Base-by-base conservation (phyloP, 768 basidiomycete genomes). In the Chlorophyllum brunneum region DNA sequence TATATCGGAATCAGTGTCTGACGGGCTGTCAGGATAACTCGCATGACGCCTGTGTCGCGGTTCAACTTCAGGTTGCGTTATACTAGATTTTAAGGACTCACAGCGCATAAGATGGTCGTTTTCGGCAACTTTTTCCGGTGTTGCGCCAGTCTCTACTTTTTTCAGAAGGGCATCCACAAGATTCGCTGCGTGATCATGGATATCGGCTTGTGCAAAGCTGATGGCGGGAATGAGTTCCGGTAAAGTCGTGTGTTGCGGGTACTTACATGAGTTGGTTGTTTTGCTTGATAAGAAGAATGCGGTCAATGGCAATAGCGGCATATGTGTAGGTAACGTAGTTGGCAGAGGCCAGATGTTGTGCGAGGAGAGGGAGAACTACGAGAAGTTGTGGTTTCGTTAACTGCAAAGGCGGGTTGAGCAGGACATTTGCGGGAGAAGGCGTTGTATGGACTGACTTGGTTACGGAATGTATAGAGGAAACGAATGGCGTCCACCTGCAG, bases 31-130 rank as follows among this genome's bases (percentile, higher is more conserved):
- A 98, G 76, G 64, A 98, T 86, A 24, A 98, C 86, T 26, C 95
- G 83, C 92, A 98, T 95, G 16, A 82, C 83, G 67, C 92, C 95
- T 98, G 48, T n/a, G 10, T 20, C 29, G 20, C 5, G 18, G 39
- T 43, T 50, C 36, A 36, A 16, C 20, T 15, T 20, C 24, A 20
- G 46, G 41, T 7, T 44, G 34, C 48, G 51, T 49, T 42, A 45
- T 54, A 18, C 20, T 58, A 43, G 51, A 20, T 26, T 24, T 44
- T 47, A 37, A 15, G n/a, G 13, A 68, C 85, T 41, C 58, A 95
- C 95, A 95, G 75, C 92, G 94, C 94, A 98, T 99, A 42, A 98
- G 72, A 66, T 97, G 89, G 67, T 98, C 95, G 59, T 99, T 99
- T 65, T 98, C 95, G 0, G 95, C 92, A 27, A 95, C 82, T 71